Evolutionary conservation across 495 filamentous ascomycete genomes (phyloP), one percentile per base, ranked within the genome.

Genomic region (Platismatia glauca): DNA sequence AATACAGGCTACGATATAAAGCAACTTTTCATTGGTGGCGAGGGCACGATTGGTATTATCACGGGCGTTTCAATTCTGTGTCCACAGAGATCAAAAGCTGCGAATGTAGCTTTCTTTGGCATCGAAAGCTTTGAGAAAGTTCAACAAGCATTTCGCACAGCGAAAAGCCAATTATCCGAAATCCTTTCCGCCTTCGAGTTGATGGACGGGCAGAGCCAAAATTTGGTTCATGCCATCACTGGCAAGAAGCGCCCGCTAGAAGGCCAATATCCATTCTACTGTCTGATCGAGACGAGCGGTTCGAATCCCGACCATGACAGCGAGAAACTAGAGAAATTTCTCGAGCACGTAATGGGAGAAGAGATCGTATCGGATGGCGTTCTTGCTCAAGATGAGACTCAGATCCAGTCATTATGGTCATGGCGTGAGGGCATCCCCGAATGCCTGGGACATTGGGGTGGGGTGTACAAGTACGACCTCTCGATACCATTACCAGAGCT

Each of bases 1-100:
- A 98, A 98, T 76, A 98, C 89, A 60, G 94, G 94, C 29, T 97
- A 97, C 73, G 94, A 97, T 71, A 76, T 98, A 50, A 98, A 98
- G 79, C 94, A 98, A 74, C 82, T 98, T 29, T 97, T 97, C 73
- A 95, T 98, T 66, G 94, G 94, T 27, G 85, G 84, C 29, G 94
- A 98, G 72, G 94, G 94, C 27, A 97, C 94, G 11, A 86, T 98
- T 63, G 94, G 94, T 55, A 86, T 97, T 68, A 88, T 98, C 66
- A 98, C 94, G 24, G 90, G 82, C 24, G 81, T 97, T 33, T 92
- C 91, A 0, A 88, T 98, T 59, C 77, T 91, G 39, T 97, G 92
- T 70, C 92, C 95, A 0, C 90, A 90, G 66, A 86, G 90, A 13
- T 84, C 89, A 4, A 84, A 84, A 65, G 90, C 91, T 3, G 81